These are phyloP conservation scores for Odonthalia washingtoniensis DNA, from an alignment of 31 red algal species.

Conservation along the genomic window DNA sequence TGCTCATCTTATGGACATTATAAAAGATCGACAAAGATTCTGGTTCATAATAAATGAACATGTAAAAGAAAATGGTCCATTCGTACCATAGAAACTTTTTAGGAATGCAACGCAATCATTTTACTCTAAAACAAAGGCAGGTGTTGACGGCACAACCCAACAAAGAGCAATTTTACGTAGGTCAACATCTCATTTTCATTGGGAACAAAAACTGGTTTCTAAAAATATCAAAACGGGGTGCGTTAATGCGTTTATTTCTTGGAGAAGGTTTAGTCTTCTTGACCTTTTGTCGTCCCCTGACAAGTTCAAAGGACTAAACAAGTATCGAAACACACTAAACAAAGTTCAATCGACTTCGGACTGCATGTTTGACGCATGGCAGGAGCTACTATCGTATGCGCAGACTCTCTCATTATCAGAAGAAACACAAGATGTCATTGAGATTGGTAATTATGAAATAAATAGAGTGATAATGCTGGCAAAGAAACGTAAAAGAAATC, in stretches of 20 bases:
- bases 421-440: not conserved
- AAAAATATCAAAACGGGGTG: constrained; percentile 48
- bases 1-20: too few species aligned
- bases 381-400: constrained; percentile 35
- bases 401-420: constrained; percentile 9
- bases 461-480: not conserved
- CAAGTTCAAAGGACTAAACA: constrained; percentile 28
- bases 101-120: too few species aligned
- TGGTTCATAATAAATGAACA: too few species aligned
- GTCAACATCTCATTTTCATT: constrained; percentile 52
- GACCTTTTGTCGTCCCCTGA: constrained; percentile 19
- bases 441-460: not conserved
- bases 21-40: too few species aligned
- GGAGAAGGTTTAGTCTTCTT: not conserved
- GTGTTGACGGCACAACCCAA: too few species aligned
- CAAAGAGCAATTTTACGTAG: too few species aligned
- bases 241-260: too few species aligned
- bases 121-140: too few species aligned
- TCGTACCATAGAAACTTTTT: too few species aligned
- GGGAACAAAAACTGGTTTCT: constrained; percentile 51
- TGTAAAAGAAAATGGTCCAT: too few species aligned
- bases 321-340: constrained; percentile 40
- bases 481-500: constrained; percentile 8
- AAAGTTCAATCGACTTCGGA: too few species aligned
- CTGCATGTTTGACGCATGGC: constrained; percentile 31